These are phyloP conservation scores for Cercospora berteroae DNA, from an alignment of 2,329 filamentous ascomycete species.

Conservation along the genomic window DNA sequence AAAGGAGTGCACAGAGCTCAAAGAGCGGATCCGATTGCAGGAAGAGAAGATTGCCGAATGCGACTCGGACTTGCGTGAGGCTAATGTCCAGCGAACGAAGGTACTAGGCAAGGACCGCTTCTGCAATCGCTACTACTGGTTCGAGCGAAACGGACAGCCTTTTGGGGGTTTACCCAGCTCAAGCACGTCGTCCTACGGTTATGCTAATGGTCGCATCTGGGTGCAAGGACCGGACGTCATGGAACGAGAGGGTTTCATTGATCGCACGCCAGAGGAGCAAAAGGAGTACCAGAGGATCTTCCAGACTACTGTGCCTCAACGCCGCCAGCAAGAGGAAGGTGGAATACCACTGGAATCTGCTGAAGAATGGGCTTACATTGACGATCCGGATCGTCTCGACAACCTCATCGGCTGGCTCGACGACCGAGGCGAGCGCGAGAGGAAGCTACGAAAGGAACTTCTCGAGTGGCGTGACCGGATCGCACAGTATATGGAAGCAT, in stretches of 20 bases:
- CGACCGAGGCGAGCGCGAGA: constrained; percentile 77
- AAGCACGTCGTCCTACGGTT: constrained; percentile 81
- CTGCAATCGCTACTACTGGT: constrained; percentile 99
- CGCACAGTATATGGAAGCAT: constrained; percentile 64
- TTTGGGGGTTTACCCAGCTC: constrained; percentile 83
- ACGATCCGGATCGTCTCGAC: constrained; percentile 74
- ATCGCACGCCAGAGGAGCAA: constrained; percentile 68
- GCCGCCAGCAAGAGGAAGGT: constrained; percentile 83
- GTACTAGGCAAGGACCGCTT: constrained; percentile 92
- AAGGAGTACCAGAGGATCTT: constrained; percentile 75
- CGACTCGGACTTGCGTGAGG: constrained; percentile 90
- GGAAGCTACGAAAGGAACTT: constrained; percentile 84
- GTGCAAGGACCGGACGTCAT: constrained; percentile 91
- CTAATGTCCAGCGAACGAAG: constrained; percentile 85
- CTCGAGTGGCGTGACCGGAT: constrained; percentile 70
- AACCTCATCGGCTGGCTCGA: constrained; percentile 85
- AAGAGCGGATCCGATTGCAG: constrained; percentile 73
- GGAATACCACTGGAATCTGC: constrained; percentile 73
- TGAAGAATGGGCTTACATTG: constrained; percentile 86
- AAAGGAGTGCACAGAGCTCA: constrained; percentile 85
- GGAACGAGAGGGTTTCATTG: constrained; percentile 81
- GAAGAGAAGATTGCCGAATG: constrained; percentile 82
- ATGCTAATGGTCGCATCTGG: constrained; percentile 95
- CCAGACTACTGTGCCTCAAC: constrained; percentile 77
- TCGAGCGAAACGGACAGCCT: constrained; percentile 97